These are phyloP conservation scores for Macrocystidia cucumis DNA, from an alignment of 1,284 basidiomycete species.

Conservation along the genomic window DNA sequence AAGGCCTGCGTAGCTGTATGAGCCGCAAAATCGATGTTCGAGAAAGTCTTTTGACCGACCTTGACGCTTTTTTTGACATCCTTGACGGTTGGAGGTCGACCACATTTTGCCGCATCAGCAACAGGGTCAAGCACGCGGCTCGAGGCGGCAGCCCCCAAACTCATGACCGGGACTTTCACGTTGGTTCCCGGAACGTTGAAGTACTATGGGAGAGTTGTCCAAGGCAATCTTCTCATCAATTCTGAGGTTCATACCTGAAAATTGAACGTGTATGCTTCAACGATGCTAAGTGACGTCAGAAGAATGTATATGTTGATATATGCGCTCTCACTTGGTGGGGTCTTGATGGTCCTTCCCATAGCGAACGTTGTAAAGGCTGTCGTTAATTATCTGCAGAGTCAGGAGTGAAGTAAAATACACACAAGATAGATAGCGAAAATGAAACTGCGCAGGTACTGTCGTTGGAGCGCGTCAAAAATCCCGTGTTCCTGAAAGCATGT, in stretches of 20 bases:
- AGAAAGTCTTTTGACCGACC: slow-evolving; percentile 27
- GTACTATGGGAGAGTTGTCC: slow-evolving; percentile 34
- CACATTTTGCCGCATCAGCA: slow-evolving; percentile 42
- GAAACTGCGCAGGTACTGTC: slow-evolving; percentile 70
- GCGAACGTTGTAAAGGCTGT: too few species aligned
- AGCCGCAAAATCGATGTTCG: not conserved
- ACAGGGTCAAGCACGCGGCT: slow-evolving; percentile 55
- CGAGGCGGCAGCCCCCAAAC: slow-evolving; percentile 48
- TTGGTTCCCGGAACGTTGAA: slow-evolving; percentile 49
- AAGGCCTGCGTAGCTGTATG: slow-evolving; percentile 35
- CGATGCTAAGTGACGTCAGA: slow-evolving; percentile 41
- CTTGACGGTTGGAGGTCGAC: slow-evolving; percentile 55
- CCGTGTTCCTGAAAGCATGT: slow-evolving; percentile 54
- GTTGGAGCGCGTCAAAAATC: slow-evolving; percentile 73
- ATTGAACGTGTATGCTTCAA: slow-evolving; percentile 79
- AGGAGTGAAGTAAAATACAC: slow-evolving; percentile 14
- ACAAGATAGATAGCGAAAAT: slow-evolving; percentile 80
- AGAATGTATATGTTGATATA: slow-evolving; percentile 15
- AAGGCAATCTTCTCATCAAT: not conserved
- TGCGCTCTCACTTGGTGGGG: slow-evolving; percentile 59
- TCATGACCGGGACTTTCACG: slow-evolving; percentile 55
- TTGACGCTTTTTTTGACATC: slow-evolving; percentile 72
- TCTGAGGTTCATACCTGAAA: slow-evolving; percentile 43
- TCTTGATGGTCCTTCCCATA: slow-evolving; percentile 63
- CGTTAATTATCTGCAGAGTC: too few species aligned